Percentiles rank a stretch among this genome's conserved stretches.
phyloP scores from a whole-genome alignment of 768 basidiomycete genomes.

The Leccinum pellstonianum region DNA sequence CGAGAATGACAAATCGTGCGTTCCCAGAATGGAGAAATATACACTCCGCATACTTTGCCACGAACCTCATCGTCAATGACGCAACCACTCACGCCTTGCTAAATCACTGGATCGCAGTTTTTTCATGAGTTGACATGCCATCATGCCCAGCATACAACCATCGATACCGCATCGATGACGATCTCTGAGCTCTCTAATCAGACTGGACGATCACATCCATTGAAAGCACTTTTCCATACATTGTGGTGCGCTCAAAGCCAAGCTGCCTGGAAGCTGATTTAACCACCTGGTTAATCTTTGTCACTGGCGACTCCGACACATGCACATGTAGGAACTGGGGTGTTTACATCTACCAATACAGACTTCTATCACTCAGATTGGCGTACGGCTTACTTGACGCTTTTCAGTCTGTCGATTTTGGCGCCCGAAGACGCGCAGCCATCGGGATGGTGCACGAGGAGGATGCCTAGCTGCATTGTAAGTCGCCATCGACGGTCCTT shows the following conservation, averaged over 20 bases:
- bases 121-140: not conserved
- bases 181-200: not conserved
- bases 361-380: not conserved
- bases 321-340: slow-evolving; percentile 8
- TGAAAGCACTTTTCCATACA: not conserved
- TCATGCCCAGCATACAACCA: not conserved
- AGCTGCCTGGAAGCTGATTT: not conserved
- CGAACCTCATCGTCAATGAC: not conserved
- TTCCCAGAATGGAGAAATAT: not conserved
- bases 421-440: slow-evolving; percentile 29
- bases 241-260: not conserved
- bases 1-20: not conserved
- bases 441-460: slow-evolving; percentile 10
- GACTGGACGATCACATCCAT: not conserved
- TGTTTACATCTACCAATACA: slow-evolving; percentile 14
- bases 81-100: not conserved
- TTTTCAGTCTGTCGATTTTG: slow-evolving; percentile 17
- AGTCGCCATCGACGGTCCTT: slow-evolving; percentile 28
- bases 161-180: not conserved
- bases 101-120: too few species aligned
- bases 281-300: slow-evolving; percentile 9
- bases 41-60: not conserved
- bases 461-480: slow-evolving; percentile 30
- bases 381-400: not conserved
- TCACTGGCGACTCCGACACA: not conserved